phyloP scores from a whole-genome alignment of 75 land plant genomes.

The Azolla pinnata region DNA sequence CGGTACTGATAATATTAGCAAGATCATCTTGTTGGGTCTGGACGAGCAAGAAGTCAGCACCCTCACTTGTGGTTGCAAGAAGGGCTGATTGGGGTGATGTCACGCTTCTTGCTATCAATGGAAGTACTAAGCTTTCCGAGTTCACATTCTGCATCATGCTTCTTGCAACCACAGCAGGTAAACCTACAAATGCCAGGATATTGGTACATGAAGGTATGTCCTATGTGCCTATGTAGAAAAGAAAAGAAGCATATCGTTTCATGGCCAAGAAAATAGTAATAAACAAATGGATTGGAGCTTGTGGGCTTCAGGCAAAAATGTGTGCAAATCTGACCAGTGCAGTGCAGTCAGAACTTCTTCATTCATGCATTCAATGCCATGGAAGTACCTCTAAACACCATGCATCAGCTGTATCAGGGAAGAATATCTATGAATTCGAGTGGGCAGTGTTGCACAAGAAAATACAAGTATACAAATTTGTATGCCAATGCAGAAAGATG shows the following conservation, averaged over 20 bases:
- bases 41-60: slow-evolving; percentile 80
- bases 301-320: not conserved
- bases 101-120: slow-evolving; percentile 70
- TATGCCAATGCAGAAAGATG: too few relatives aligned
- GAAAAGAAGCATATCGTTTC: too few relatives aligned
- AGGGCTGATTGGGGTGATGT: slow-evolving; percentile 47
- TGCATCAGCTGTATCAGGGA: not conserved
- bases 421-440: not conserved
- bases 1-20: slow-evolving; percentile 14
- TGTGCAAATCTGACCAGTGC: not conserved
- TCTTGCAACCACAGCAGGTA: slow-evolving; percentile 81
- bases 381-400: too few relatives aligned
- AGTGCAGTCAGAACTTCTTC: too few relatives aligned
- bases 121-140: slow-evolving; percentile 52
- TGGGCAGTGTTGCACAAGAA: too few relatives aligned
- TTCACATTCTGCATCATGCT: slow-evolving; percentile 72
- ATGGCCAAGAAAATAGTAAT: too few relatives aligned
- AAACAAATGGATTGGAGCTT: too few relatives aligned
- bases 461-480: not conserved
- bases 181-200: slow-evolving; percentile 38
- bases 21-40: slow-evolving; percentile 11
- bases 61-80: slow-evolving; percentile 67
- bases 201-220: too few relatives aligned
- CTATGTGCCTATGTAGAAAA: not conserved
- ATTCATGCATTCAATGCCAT: too few relatives aligned